Percentiles rank a stretch among this genome's conserved stretches.
Conservation (phyloP, 139 green algal genomes). For the Raphidocelis subcapitata region DNA sequence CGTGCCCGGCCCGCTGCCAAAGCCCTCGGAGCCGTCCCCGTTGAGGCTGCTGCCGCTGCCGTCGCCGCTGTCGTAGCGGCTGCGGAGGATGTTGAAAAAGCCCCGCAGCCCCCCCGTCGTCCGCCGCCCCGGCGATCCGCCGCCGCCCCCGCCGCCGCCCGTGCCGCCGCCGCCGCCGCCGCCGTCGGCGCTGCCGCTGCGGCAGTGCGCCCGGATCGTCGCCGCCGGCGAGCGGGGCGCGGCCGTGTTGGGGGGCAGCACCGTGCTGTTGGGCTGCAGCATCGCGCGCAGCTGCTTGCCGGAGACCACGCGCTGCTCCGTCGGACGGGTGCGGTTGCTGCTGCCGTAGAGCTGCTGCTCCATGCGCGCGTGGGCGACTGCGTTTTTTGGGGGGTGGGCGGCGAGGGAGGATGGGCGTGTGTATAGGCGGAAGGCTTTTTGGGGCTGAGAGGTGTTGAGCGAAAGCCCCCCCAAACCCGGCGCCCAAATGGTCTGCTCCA, state of each 20-base stretch:
- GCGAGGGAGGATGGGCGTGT: too few species aligned
- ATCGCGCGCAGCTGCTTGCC: constrained; percentile 51
- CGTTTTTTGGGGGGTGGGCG: too few species aligned
- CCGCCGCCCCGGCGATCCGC: neutral
- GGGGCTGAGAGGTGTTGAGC: too few species aligned
- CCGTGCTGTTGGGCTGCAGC: too few species aligned
- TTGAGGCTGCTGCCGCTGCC: constrained; percentile 15
- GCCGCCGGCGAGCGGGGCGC: too few species aligned
- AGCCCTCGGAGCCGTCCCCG: constrained; percentile 1
- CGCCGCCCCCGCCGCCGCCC: neutral
- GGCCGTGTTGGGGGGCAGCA: too few species aligned
- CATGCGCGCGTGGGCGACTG: constrained; percentile 62
- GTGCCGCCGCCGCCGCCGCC: neutral
- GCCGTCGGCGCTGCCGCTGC: constrained; percentile 4
- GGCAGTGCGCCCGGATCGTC: too few species aligned
- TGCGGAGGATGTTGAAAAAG: constrained; percentile 54
- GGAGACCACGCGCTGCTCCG: constrained; percentile 56
- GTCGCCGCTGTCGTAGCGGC: constrained; percentile 4
- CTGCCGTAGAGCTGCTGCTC: constrained; percentile 70
- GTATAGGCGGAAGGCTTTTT: too few species aligned
- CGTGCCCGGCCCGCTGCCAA: neutral
- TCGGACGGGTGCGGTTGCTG: constrained; percentile 5
- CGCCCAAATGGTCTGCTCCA: too few species aligned
- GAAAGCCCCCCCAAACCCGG: too few species aligned
- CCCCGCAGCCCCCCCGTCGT: constrained; percentile 30